These are phyloP conservation scores for Zanthoxylum bungeanum DNA, from an alignment of 345 rosid species.

Conservation along the genomic window DNA sequence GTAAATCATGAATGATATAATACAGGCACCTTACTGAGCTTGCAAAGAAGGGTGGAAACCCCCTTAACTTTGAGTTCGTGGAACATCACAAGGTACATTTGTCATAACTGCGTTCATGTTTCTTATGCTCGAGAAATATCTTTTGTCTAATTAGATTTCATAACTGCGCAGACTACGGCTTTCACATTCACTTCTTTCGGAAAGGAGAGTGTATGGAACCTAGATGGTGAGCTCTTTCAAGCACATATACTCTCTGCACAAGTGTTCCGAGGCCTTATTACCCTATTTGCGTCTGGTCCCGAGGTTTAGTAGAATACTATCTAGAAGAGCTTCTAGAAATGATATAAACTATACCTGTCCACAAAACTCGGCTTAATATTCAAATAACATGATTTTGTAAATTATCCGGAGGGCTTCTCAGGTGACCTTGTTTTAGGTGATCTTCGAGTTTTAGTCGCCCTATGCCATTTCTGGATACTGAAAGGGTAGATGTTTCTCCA, in stretches of 20 bases:
- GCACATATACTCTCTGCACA: constrained; percentile 92
- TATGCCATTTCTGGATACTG: neutral
- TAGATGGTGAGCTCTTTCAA: constrained; percentile 89
- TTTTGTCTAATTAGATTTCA: neutral
- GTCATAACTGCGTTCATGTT: neutral
- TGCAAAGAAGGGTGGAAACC: constrained; percentile 74
- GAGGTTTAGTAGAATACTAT: constrained; percentile 41
- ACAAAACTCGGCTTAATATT: neutral
- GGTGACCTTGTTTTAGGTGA: neutral
- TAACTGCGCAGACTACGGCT: constrained; percentile 56
- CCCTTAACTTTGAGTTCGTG: constrained; percentile 76
- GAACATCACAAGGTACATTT: constrained; percentile 75
- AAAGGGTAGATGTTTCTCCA: neutral
- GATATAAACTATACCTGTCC: neutral
- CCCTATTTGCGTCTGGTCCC: constrained; percentile 90
- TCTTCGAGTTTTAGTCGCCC: neutral
- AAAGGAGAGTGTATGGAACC: constrained; percentile 80
- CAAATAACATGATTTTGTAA: neutral
- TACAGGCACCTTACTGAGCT: constrained; percentile 94
- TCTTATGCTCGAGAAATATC: neutral
- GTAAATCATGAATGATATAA: neutral
- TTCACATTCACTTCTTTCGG: constrained; percentile 82
- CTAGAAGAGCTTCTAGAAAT: neutral
- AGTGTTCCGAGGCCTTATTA: constrained; percentile 78
- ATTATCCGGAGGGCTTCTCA: constrained; percentile 1